phyloP scores from a whole-genome alignment of 305 asterid species.

The Fraxinus xanthoxyloides region DNA sequence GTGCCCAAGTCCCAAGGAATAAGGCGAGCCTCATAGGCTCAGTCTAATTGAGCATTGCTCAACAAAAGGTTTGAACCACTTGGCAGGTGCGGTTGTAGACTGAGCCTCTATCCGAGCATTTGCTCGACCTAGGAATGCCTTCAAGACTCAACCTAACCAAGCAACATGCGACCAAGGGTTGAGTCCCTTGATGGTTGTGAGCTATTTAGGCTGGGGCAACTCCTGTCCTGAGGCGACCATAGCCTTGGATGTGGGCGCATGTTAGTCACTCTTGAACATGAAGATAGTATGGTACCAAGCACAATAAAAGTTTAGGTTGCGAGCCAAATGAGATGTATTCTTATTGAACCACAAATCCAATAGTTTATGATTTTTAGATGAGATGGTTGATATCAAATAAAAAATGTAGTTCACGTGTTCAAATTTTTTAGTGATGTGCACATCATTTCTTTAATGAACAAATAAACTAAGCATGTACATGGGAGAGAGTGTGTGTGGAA shows the following conservation, averaged over 20 bases:
- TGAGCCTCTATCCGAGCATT: background rate
- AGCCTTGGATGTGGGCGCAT: background rate
- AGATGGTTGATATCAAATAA: background rate
- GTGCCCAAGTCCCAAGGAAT: background rate
- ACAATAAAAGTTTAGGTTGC: background rate
- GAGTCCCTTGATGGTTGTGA: background rate
- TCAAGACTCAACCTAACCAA: background rate
- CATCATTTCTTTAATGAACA: background rate
- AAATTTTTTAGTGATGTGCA: background rate
- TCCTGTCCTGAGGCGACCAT: background rate
- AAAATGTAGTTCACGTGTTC: background rate
- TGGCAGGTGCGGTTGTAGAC: background rate
- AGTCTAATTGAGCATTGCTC: background rate
- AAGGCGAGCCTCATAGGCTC: background rate
- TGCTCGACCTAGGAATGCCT: background rate
- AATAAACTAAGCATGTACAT: background rate
- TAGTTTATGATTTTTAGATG: background rate
- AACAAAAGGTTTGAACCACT: background rate
- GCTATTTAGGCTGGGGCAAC: background rate
- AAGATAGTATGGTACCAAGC: background rate
- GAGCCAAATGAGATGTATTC: background rate
- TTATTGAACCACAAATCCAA: background rate
- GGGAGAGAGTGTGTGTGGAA: background rate
- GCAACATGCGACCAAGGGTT: background rate
- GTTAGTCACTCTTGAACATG: background rate